A percentile compares a stretch with the other conserved stretches of the same genome.
Evolutionary conservation across 352 stramenopile species (phyloP).

Genomic region (Pythium biforme): DNA sequence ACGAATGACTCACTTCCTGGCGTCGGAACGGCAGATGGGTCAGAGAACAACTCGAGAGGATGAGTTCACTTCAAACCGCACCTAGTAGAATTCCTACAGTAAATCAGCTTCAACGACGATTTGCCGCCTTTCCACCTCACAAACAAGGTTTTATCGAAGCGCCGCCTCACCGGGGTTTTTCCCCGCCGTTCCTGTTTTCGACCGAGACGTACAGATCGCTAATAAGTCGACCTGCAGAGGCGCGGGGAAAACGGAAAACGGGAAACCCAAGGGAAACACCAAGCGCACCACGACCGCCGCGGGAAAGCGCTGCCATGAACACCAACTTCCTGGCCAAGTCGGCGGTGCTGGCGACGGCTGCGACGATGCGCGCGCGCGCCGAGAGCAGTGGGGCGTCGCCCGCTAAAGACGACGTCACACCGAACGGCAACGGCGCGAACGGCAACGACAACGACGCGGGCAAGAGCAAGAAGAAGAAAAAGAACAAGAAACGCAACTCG

Average conservation of each 20-base stretch:
- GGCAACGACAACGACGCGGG: not conserved
- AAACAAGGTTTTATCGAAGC: conserved; percentile 2
- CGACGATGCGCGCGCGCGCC: not conserved
- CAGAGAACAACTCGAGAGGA: no score
- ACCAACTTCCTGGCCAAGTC: conserved; percentile 10
- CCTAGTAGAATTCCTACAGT: not conserved
- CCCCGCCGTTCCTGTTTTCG: no score
- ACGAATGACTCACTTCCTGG: no score
- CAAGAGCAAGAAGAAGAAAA: conserved; percentile 28
- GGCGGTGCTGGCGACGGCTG: conserved; percentile 4
- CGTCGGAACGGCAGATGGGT: no score
- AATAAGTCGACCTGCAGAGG: no score
- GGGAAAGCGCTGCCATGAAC: conserved; percentile 6
- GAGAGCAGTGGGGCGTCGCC: conserved; percentile 6
- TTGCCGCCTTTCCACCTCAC: conserved; percentile 3
- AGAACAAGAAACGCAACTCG: conserved; percentile 29
- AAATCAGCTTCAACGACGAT: conserved; percentile 3
- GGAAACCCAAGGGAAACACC: not conserved
- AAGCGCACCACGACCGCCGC: not conserved
- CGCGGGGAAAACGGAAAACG: not conserved
- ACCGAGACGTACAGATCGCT: no score
- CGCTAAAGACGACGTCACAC: conserved; percentile 7
- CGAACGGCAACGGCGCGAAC: conserved; percentile 4
- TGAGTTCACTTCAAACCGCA: conserved; percentile 9
- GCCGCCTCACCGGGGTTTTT: conserved; percentile 1